Conservation (phyloP, 768 basidiomycete species). For the Trametes punicea region DNA sequence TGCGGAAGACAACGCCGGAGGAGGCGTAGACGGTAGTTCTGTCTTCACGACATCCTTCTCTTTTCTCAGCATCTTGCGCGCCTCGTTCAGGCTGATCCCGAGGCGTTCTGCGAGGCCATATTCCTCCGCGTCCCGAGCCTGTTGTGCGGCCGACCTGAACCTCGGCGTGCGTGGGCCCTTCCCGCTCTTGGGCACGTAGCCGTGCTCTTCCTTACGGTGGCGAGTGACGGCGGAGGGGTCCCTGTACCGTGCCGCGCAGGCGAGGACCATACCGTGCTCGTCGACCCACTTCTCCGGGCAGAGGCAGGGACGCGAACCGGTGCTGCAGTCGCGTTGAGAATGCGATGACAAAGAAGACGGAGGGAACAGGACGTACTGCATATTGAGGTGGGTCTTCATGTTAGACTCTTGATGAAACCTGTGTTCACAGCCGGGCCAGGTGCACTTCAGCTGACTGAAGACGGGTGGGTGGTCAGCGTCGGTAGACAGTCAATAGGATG, state of each 20-base stretch:
- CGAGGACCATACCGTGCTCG: background rate
- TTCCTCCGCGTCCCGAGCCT: no score
- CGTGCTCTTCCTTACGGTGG: constrained; percentile 3
- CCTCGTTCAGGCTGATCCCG: no score
- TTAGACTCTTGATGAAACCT: background rate
- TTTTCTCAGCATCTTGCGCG: no score
- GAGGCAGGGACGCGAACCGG: background rate
- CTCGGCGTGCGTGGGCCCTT: background rate
- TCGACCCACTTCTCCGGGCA: background rate
- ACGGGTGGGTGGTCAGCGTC: background rate
- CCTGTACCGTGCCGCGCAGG: background rate
- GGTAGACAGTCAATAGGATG: no score
- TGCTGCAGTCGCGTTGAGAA: background rate
- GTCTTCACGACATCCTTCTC: no score
- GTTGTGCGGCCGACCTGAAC: no score
- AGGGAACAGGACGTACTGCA: background rate
- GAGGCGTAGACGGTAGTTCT: no score
- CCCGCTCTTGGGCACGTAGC: background rate
- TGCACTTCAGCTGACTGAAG: background rate
- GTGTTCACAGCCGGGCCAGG: background rate
- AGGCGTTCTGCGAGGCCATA: no score
- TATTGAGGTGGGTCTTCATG: constrained; percentile 1
- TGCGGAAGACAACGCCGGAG: background rate
- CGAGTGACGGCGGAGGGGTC: background rate
- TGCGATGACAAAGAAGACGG: background rate